Evolutionary conservation across 2,329 filamentous ascomycete species (phyloP), one percentile per base, ranked within the genome.

Genomic region (Pezicula neosporulosa): DNA sequence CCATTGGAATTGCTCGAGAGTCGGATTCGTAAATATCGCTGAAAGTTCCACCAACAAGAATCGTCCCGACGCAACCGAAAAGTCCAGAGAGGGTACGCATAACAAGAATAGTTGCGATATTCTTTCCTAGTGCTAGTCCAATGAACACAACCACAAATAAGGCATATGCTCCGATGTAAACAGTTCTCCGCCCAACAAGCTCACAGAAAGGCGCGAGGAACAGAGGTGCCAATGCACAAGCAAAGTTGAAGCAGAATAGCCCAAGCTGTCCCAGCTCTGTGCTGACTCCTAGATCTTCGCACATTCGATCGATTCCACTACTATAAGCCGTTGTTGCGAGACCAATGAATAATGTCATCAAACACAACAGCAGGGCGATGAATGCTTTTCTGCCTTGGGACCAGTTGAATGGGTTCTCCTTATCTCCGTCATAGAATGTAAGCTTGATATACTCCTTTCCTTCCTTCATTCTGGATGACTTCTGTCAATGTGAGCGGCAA

Each of bases 1-100:
- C 86, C 92, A 97, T 96, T 0, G 91, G 89, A 0, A 85, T 88
- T 60, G 96, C 96, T 42, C 92, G 78, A 41, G 88, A 83, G 54
- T 87, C 75, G 13, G 88, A 82, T 35, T 84, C 80, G 71, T 90
- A 96, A 54, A 96, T 83, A 63, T 96, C 91, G 42, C 87, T 86
- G 47, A 96, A 86, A 4, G 96, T 88, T 3, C 92, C 92, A n/a
- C 91, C 91, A 7, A 85, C 80, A 33, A 95, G 75, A 65, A 96
- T 87, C 0, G 91, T 82, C 0, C 84, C 81, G 2, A 90, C 70
- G 52, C 80, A 83, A 4, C 78, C 82, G 1, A 95, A 70, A 75
- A 96, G 86, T 4, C 87, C 89, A 0, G 78, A 81, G 52, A 89
- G 80, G 3, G 80, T 80, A 0, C 78, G 74, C 19, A 89, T 88